Base-by-base conservation (phyloP, 129 eudicot genomes). In the Ambrosia trifida region DNA sequence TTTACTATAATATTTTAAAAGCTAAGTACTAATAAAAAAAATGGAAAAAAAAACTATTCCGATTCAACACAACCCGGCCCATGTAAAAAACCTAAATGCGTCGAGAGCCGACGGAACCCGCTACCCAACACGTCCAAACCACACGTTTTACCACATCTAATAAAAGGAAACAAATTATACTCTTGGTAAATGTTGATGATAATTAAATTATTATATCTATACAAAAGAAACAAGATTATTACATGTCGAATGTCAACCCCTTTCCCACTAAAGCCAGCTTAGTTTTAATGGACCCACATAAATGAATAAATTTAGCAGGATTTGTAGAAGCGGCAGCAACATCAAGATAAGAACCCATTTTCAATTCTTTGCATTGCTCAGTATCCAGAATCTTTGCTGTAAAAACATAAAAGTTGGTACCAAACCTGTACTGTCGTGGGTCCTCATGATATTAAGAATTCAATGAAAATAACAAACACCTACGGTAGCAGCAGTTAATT, bases 291-390 rank as follows among this genome's bases (percentile, higher is more conserved):
- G 82, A 68, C 52, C 99, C 97, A 64, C 93, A 84, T 50, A 94
- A 80, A 84, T 94, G 99, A 46, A 94, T 94, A 75, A 94, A 94
- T 68, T 87, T 90, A n/a, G 99, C 87, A 36, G 91, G 94, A 79
- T 94, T 94, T 40, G 90, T 85, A 50, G 97, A 85, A 36, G 99
- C 99, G 60, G 92, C 99, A 72, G 91, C 96, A 61, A 94, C 99
- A 53, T 83, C 99, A 60, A 94, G 91, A 74, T 89, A 94, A 51
- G 99, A 90, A 3, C 99, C 99, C 99, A 94, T 94, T 84, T 90
- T 90, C 65, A 94, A 75, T 64, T 90, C 96, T 83, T 85, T 85
- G 82, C 97, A 90, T 81, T 94, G 88, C 74, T 90, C 91, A 3
- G 38, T 81, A 73, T 84, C 76, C 79, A 94, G 79, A 41, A 90